Evolutionary conservation across 345 rosid genomes (phyloP).

Genomic region (Eucalyptus tenuipes): DNA sequence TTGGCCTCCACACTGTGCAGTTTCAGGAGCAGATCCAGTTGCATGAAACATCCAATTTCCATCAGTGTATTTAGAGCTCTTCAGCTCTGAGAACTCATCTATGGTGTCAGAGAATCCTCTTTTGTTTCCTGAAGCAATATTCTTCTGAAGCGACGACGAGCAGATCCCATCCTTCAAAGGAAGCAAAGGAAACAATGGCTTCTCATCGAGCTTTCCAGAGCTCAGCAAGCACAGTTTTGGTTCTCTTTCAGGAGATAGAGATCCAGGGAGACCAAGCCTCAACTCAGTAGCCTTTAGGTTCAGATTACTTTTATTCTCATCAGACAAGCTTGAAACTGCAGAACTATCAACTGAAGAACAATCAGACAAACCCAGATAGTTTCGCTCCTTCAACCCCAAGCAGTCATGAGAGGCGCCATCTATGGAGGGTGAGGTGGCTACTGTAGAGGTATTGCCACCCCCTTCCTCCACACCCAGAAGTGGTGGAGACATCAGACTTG

Average conservation of each 20-base stretch:
- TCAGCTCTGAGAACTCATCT: slow-evolving; percentile 54
- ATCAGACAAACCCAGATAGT: slow-evolving; percentile 67
- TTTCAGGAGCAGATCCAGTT: slow-evolving; percentile 15
- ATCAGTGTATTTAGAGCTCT: slow-evolving; percentile 35
- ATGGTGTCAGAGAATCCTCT: slow-evolving; percentile 79
- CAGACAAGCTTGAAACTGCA: slow-evolving; percentile 27
- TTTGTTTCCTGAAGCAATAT: slow-evolving; percentile 54
- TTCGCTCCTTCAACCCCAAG: slow-evolving; percentile 44
- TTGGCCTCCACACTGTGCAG: background rate
- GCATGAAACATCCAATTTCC: slow-evolving; percentile 58
- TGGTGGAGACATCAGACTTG: slow-evolving; percentile 62
- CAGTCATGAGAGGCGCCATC: slow-evolving; percentile 28
- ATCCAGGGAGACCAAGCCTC: slow-evolving; percentile 82
- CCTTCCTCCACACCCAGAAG: slow-evolving; percentile 42
- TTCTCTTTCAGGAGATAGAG: slow-evolving; percentile 58
- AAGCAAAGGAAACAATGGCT: slow-evolving; percentile 61
- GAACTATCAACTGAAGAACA: slow-evolving; percentile 78
- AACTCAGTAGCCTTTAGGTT: slow-evolving; percentile 80
- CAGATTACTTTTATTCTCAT: slow-evolving; percentile 40
- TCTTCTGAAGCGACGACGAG: slow-evolving; percentile 29
- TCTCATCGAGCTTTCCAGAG: slow-evolving; percentile 52
- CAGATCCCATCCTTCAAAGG: slow-evolving; percentile 47
- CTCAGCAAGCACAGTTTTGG: slow-evolving; percentile 25
- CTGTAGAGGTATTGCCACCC: slow-evolving; percentile 24
- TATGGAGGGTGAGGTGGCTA: slow-evolving; percentile 23